phyloP scores from a whole-genome alignment of 75 land plant genomes.

The Selaginella tamariscina region DNA sequence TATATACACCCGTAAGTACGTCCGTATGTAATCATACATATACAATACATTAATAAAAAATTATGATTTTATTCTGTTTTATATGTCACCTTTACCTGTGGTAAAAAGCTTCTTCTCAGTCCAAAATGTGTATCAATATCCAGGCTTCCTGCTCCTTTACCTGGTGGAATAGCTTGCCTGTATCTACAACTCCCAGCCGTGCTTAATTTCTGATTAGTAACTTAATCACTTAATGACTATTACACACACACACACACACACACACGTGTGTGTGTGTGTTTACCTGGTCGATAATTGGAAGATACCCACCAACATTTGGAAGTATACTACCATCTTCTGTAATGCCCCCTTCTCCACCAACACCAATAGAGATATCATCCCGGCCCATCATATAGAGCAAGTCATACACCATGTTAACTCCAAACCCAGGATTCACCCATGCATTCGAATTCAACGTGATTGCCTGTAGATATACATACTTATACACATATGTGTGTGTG shows the following conservation, averaged over 20 bases:
- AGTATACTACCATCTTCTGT: slow-evolving; percentile 40
- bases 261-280: no score
- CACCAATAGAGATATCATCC: slow-evolving; percentile 65
- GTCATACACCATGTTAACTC: slow-evolving; percentile 74
- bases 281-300: slow-evolving; percentile 77
- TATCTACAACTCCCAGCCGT: slow-evolving; percentile 66
- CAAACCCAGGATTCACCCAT: slow-evolving; percentile 71
- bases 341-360: slow-evolving; percentile 89
- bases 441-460: slow-evolving; percentile 62
- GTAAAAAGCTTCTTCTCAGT: slow-evolving; percentile 49
- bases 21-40: no score
- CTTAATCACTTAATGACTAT: no score
- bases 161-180: slow-evolving; percentile 67
- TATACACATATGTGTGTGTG: no score
- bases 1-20: no score
- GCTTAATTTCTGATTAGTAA: slow-evolving; percentile 45
- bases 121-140: slow-evolving; percentile 58
- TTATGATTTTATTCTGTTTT: background rate
- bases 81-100: slow-evolving; percentile 40
- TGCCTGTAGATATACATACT: slow-evolving; percentile 53
- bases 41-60: no score
- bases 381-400: slow-evolving; percentile 84
- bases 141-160: slow-evolving; percentile 37
- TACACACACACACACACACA: no score
- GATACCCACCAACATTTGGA: slow-evolving; percentile 73